Evolutionary conservation across 169 alveolate species (phyloP), one percentile per base, ranked within the genome.

Genomic region (Plasmodium blacklocki): DNA sequence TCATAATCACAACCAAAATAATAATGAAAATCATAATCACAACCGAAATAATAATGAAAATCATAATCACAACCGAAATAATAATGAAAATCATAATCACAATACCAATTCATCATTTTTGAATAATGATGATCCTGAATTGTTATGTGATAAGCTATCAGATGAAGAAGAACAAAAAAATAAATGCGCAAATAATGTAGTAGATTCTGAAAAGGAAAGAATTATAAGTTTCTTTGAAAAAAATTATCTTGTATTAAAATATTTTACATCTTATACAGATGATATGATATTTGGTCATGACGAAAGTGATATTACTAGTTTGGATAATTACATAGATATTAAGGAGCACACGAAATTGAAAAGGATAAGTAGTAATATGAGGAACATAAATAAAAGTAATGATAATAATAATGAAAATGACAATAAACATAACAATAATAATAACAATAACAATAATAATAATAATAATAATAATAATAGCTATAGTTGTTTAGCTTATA

Each of bases 181-280:
- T 43, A 15, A n/a, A 29, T 15, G n/a, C 1, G 43, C 1, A 14
- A 62, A 49, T 62, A 54, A 60, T 14, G 66, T 26, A 50, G 73
- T 68, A 63, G 59, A n/a, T 56, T 7, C 11, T 19, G 72, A 83
- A 67, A 83, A 83, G 70, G 59, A 39, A 0, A 67, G 47, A 49
- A 68, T 83, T 68, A 83, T 83, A 19, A 68, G 56, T 83, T 83
- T 83, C 56, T 83, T 83, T 18, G 76, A 83, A 72, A 68, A 83
- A 68, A 67, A 83, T 67, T 83, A 58, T 8, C 68, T 15, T 50
- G 19, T 73, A 49, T 58, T 83, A 29, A 83, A 56, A 83, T 83
- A 83, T 83, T 83, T 83, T 29, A 73, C 68, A 49, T 67, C 78
- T 2, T 68, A 83, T 49, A 45, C 73, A 56, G 76, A 63, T 23